Conservation (phyloP, 2,329 filamentous ascomycete genomes). For the Lasiodiplodia citricola region DNA sequence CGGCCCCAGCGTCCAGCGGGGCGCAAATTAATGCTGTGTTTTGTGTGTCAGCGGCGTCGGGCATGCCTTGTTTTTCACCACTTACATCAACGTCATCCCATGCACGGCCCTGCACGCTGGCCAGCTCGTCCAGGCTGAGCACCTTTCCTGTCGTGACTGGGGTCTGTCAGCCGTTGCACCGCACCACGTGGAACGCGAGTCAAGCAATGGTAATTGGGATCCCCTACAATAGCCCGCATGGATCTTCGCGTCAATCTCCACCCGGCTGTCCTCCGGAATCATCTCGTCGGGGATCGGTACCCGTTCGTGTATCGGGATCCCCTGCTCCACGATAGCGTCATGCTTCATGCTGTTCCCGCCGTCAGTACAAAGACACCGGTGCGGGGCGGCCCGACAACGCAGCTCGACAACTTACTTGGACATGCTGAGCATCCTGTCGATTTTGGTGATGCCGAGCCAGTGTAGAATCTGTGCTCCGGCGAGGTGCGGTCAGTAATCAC, state of each 20-base stretch:
- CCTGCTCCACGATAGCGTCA: constrained; percentile 84
- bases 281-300: constrained; percentile 91
- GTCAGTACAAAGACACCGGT: constrained; percentile 16
- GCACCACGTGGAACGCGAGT: constrained; percentile 25
- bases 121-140: constrained; percentile 84
- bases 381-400: not conserved
- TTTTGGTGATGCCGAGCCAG: constrained; percentile 98
- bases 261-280: constrained; percentile 91
- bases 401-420: constrained; percentile 71
- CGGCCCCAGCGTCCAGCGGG: constrained; percentile 18
- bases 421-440: constrained; percentile 98
- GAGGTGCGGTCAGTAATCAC: constrained; percentile 13
- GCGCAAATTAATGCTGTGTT: constrained; percentile 24
- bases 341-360: constrained; percentile 74
- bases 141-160: constrained; percentile 82
- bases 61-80: constrained; percentile 28
- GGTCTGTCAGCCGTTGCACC: constrained; percentile 29
- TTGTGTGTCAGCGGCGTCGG: constrained; percentile 24
- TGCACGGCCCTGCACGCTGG: constrained; percentile 83
- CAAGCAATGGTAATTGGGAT: constrained; percentile 21
- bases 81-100: constrained; percentile 76
- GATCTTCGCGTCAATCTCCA: constrained; percentile 99
- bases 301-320: constrained; percentile 85
- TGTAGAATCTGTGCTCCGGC: constrained; percentile 69
- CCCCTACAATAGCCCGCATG: constrained; percentile 79